Conservation (phyloP, 305 asterid genomes). For the Vinca major region DNA sequence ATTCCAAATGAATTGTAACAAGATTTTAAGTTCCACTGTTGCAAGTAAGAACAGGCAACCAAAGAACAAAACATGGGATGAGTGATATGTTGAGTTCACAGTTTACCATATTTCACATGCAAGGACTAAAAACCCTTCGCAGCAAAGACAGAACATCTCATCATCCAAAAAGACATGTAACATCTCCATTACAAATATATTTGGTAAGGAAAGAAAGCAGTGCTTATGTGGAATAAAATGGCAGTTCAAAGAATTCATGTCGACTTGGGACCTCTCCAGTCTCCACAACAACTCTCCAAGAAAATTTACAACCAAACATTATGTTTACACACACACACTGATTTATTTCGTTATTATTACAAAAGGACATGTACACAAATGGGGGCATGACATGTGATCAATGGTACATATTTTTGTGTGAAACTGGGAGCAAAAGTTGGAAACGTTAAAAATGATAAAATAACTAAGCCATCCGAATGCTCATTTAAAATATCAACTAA, state of each 20-base stretch:
- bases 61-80: background rate
- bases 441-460: background rate
- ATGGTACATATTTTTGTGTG: background rate
- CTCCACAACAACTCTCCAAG: background rate
- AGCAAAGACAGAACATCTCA: background rate
- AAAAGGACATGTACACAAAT: too few species aligned
- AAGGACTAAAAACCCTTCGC: too few species aligned
- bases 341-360: too few species aligned
- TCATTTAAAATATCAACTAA: slow-evolving; percentile 25
- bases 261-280: background rate
- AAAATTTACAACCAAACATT: background rate
- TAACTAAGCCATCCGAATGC: background rate
- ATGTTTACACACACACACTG: too few species aligned
- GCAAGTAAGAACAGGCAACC: background rate
- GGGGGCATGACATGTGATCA: background rate
- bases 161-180: background rate
- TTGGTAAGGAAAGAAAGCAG: background rate
- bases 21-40: background rate
- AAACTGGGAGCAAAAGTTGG: background rate
- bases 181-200: background rate
- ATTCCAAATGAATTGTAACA: background rate
- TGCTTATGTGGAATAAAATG: background rate
- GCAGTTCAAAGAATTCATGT: background rate
- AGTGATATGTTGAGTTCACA: background rate
- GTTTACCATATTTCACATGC: background rate